Conservation (phyloP, 345 rosid species). For the Melastoma malabathricum region DNA sequence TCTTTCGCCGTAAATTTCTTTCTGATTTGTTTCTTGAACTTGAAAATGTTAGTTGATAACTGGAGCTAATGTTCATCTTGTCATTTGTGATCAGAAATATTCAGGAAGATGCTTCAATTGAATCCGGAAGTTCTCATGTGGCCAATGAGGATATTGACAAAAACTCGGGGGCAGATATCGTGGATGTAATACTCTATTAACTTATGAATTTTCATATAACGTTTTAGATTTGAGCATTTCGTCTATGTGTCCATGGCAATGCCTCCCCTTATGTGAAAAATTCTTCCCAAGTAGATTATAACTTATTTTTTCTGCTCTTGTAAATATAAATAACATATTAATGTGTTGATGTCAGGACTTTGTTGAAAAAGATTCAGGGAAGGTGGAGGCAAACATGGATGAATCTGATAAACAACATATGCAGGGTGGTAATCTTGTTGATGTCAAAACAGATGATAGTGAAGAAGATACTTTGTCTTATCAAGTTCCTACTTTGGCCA, state of each 20-base stretch:
- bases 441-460: slow-evolving; percentile 31
- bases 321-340: neutral
- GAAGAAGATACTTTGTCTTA: slow-evolving; percentile 54
- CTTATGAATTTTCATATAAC: slow-evolving; percentile 8
- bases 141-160: slow-evolving; percentile 36
- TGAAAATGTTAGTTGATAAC: too few relatives aligned
- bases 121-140: slow-evolving; percentile 38
- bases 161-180: slow-evolving; percentile 33
- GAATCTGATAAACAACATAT: slow-evolving; percentile 33
- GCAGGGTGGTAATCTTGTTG: slow-evolving; percentile 27
- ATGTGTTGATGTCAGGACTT: slow-evolving; percentile 26
- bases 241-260: too few relatives aligned
- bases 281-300: too few relatives aligned
- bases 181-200: slow-evolving; percentile 20
- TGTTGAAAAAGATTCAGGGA: slow-evolving; percentile 23
- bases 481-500: slow-evolving; percentile 73
- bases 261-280: too few relatives aligned
- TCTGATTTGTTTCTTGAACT: neutral
- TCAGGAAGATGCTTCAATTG: slow-evolving; percentile 38
- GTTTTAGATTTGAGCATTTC: neutral
- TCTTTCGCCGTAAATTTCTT: neutral
- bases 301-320: too few relatives aligned
- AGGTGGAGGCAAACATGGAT: slow-evolving; percentile 25
- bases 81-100: slow-evolving; percentile 33
- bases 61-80: slow-evolving; percentile 3